Base-by-base conservation (phyloP, 306 rosid genomes). In the Astragalus membranaceus region DNA sequence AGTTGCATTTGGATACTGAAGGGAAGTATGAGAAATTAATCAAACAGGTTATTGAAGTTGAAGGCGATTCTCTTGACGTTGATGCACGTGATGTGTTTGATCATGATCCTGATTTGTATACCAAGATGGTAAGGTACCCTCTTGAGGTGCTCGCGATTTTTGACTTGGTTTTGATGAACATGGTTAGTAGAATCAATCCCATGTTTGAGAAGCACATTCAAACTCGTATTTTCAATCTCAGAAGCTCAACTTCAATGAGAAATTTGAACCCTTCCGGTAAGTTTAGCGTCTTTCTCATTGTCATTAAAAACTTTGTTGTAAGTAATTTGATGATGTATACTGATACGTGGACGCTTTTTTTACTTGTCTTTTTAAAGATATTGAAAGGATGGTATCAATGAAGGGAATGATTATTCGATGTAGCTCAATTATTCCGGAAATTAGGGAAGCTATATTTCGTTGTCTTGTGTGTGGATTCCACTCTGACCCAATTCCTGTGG, bases 91-190 rank as follows among this genome's bases (percentile, higher is more conserved):
- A 94, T 33, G 92, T 94, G 78, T 88, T 91, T 69, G 94, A 82
- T 77, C 93, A 94, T 32, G 99, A 94, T 72, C 81, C 92, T 0
- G 97, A 94, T 73, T 82, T 94, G 83, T 94, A 94, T 46, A 85
- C 89, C 7, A 94, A 94, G 86, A 87, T 94, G 97, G 95, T 88
- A 3, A 83, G 99, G 60, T 94, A 87, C 29, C 97, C 99, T 0
- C 97, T 94, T 2, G 99, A 94, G 85, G 99, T 94, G 47, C 95
- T 94, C 4, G 99, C 97, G 0, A 91, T 94, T 64, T 94, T 94
- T 64, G 99, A 94, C 72, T 80, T 94, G 77, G 99, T 88, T 81
- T 69, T 94, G 91, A 90, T 94, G 97, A 95, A 86, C 42, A 84
- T 94, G 97, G 90, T 94, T 69, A 85, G 89, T 47, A 37, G 83